These are phyloP conservation scores for Plasmodium reichenowi DNA, from an alignment of 169 alveolate genomes.

Conservation along the genomic window DNA sequence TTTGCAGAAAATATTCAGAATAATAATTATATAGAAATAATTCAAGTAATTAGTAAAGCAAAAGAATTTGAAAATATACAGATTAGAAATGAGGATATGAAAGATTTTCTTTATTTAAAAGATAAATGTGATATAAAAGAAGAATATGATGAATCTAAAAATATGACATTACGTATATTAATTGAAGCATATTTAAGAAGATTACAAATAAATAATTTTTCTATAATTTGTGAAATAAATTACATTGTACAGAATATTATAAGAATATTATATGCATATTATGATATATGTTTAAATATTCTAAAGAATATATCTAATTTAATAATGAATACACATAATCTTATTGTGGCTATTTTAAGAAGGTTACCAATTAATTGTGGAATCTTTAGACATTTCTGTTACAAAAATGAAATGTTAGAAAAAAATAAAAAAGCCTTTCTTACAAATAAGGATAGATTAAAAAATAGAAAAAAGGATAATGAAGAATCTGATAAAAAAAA, in stretches of 20 bases:
- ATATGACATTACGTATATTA: slow-evolving; percentile 82
- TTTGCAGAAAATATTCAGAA: slow-evolving; percentile 43
- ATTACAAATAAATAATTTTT: slow-evolving; percentile 87
- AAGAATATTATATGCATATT: slow-evolving; percentile 94
- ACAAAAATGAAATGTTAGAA: slow-evolving; percentile 44
- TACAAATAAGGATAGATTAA: neutral
- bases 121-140: slow-evolving; percentile 51
- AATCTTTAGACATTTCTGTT: slow-evolving; percentile 60
- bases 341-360: slow-evolving; percentile 50
- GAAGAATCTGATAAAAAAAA: neutral
- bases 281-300: slow-evolving; percentile 91
- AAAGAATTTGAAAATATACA: slow-evolving; percentile 75
- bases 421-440: slow-evolving; percentile 12
- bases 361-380: slow-evolving; percentile 44
- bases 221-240: slow-evolving; percentile 94
- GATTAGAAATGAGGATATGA: slow-evolving; percentile 72
- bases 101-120: slow-evolving; percentile 53
- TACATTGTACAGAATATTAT: slow-evolving; percentile 94
- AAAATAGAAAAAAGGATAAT: neutral
- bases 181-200: slow-evolving; percentile 92
- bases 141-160: slow-evolving; percentile 53
- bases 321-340: slow-evolving; percentile 86
- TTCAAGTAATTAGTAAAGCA: slow-evolving; percentile 69
- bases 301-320: slow-evolving; percentile 84
- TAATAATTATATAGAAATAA: slow-evolving; percentile 51